These are phyloP conservation scores for Sporothrix humicola DNA, from an alignment of 2,329 filamentous ascomycete species.

Conservation along the genomic window DNA sequence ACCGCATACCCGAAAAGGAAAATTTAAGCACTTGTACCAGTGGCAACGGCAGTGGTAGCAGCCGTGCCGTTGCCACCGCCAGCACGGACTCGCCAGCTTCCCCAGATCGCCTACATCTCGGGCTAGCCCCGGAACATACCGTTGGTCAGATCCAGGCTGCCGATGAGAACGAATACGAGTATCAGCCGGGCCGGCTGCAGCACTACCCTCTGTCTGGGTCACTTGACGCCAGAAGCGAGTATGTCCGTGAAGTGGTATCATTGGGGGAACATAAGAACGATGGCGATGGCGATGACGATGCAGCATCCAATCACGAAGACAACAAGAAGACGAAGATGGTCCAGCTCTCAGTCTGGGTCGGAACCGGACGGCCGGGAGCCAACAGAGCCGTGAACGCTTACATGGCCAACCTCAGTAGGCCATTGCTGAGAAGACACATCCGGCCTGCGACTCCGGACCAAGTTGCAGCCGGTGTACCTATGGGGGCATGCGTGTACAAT, in stretches of 20 bases:
- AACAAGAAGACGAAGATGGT: conserved; percentile 36
- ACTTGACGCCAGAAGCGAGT: conserved; percentile 29
- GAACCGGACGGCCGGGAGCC: conserved; percentile 44
- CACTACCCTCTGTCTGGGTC: conserved; percentile 33
- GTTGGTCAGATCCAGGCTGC: neutral
- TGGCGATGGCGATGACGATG: neutral
- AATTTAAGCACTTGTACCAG: neutral
- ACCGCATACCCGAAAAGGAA: neutral
- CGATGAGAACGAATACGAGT: too few species aligned
- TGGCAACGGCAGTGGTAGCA: neutral
- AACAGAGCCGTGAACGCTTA: conserved; percentile 55
- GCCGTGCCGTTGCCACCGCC: neutral
- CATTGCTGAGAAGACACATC: conserved; percentile 46
- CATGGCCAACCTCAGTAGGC: conserved; percentile 50
- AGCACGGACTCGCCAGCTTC: neutral
- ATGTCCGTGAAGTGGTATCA: conserved; percentile 41
- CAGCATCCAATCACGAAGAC: neutral
- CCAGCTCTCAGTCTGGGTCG: conserved; percentile 56
- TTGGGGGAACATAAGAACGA: conserved; percentile 41
- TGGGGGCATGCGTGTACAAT: conserved; percentile 53
- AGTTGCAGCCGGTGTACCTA: conserved; percentile 56
- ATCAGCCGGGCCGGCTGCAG: conserved; percentile 27
- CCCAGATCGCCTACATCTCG: conserved; percentile 8
- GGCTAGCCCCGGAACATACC: neutral
- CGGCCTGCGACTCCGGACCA: conserved; percentile 58